Base-by-base conservation (phyloP, 2,329 filamentous ascomycete genomes). In the Fusarium vanettenii region DNA sequence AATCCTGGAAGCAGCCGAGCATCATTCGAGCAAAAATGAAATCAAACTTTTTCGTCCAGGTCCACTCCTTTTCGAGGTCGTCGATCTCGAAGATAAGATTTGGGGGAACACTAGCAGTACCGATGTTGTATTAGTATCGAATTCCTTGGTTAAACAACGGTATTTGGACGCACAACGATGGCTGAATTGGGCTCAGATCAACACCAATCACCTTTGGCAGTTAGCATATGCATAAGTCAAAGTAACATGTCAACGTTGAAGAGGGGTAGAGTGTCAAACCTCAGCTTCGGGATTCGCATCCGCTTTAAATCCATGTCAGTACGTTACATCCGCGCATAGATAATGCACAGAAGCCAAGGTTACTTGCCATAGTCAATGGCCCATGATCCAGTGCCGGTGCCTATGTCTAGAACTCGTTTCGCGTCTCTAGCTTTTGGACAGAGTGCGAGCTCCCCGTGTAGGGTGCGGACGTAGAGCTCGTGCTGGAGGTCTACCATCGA, bases 301-400 rank as follows among this genome's bases (percentile, higher is more conserved):
- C n/a, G 39, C 39, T 43, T 43, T 43, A 43, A 41, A 13, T 43
- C n/a, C n/a, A 10, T 43, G n/a, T 43, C 39, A 43, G 39, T 43
- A 43, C 39, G 39, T 43, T 43, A 11, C 39, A 43, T 43, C n/a
- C 39, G 39, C n/a, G 10, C 39, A 43, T 6, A 43, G 39, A 43
- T 43, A 43, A 81, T 62, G 18, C 35, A 84, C n/a, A 78, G 33
- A 76, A 76, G 5, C 78, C 80, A 5, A 76, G 78, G 16, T 39
- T 35, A 41, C 56, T 61, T 29, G 69, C 79, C 81, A 67, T 79
- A 82, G 50, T 82, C 81, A 1, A 81, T 76, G 20, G 80, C 79
- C 81, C 81, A 83, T 39, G 78, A 71, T 7, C 81, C 81, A 0
- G 80, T 82, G 5, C 81, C 81, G 2, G 79, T 81, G n/a, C 81